Evolutionary conservation across 345 rosid species (phyloP).

Genomic region (Jatropha curcas): DNA sequence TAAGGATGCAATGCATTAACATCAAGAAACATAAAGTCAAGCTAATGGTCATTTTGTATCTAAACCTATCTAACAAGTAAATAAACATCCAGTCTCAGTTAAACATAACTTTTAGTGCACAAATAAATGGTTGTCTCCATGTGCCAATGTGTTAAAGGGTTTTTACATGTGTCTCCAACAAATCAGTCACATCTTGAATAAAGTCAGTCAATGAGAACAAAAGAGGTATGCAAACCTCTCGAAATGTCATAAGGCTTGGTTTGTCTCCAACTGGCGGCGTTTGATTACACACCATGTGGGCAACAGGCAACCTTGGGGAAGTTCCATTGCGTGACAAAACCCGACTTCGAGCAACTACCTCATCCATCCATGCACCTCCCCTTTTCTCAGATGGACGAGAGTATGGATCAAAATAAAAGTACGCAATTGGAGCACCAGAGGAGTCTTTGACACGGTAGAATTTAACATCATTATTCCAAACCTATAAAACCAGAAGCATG

Average conservation of each 20-base stretch:
- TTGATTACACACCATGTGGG: conserved; percentile 97
- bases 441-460: conserved; percentile 85
- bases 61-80: background rate
- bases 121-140: background rate
- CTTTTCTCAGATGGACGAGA: conserved; percentile 92
- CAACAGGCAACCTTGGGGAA: conserved; percentile 63
- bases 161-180: background rate
- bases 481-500: conserved; percentile 44
- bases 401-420: conserved; percentile 95
- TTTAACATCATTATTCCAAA: conserved; percentile 83
- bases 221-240: conserved; percentile 47
- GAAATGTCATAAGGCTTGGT: conserved; percentile 94
- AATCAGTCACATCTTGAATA: background rate
- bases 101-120: too few species aligned
- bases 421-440: conserved; percentile 72
- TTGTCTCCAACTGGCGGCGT: conserved; percentile 89
- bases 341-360: conserved; percentile 76
- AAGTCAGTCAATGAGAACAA: background rate
- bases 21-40: background rate
- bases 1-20: background rate
- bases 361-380: conserved; percentile 95
- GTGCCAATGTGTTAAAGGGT: background rate
- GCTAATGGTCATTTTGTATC: background rate
- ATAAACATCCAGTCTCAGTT: background rate
- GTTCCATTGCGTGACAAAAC: conserved; percentile 57